Percentiles rank a stretch among this genome's conserved stretches.
Conservation (phyloP, 2,329 filamentous ascomycete species). For the Incumbomyces lentus region DNA sequence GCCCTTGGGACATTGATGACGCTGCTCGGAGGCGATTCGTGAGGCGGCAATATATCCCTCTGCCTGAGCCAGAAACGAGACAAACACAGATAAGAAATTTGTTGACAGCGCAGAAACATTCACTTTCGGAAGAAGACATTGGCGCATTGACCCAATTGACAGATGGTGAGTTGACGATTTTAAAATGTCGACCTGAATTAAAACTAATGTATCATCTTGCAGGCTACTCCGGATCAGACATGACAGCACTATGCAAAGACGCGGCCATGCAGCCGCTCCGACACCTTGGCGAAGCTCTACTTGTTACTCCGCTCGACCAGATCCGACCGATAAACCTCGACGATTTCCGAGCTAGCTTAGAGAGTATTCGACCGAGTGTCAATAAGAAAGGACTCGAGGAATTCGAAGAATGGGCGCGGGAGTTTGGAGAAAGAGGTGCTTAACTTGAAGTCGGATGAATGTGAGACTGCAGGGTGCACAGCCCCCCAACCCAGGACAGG, state of each 20-base stretch:
- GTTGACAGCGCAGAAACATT: slow-evolving; percentile 78
- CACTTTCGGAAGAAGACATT: slow-evolving; percentile 61
- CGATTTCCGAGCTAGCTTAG: slow-evolving; percentile 77
- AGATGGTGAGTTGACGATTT: slow-evolving; percentile 53
- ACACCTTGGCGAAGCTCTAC: slow-evolving; percentile 75
- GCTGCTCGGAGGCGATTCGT: slow-evolving; percentile 86
- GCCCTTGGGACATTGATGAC: slow-evolving; percentile 97
- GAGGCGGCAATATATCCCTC: slow-evolving; percentile 84
- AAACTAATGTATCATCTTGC: slow-evolving; percentile 6
- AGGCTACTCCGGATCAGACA: slow-evolving; percentile 98
- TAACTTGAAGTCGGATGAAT: neutral
- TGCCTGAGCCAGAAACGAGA: slow-evolving; percentile 76
- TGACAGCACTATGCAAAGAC: slow-evolving; percentile 92
- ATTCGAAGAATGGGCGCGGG: slow-evolving; percentile 87
- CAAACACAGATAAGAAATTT: slow-evolving; percentile 68
- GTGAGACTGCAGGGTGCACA: no score
- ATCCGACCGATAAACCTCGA: slow-evolving; percentile 74
- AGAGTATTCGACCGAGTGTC: slow-evolving; percentile 81
- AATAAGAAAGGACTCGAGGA: slow-evolving; percentile 72
- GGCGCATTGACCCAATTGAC: slow-evolving; percentile 65
- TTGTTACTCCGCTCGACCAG: slow-evolving; percentile 88
- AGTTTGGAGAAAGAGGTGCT: slow-evolving; percentile 80
- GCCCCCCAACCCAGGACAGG: no score
- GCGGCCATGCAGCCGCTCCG: slow-evolving; percentile 93
- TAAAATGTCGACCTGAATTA: neutral